Evolutionary conservation across 2,329 filamentous ascomycete species (phyloP).

Genomic region (Neurospora sp.): DNA sequence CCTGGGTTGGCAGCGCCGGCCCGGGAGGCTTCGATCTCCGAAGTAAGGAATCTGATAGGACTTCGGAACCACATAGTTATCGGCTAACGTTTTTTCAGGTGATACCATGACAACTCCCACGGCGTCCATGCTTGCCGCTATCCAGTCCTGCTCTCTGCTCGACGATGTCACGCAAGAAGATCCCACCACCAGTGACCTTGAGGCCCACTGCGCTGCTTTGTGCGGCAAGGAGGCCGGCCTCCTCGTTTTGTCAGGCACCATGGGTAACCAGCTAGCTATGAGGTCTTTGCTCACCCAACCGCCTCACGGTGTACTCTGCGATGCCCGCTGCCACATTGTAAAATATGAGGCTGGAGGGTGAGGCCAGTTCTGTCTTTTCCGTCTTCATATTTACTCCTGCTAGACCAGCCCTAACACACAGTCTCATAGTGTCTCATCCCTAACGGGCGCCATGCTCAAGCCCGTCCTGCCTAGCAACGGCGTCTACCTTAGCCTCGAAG

Average conservation of each 20-base stretch:
- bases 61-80: background rate
- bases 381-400: background rate
- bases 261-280: constrained; percentile 85
- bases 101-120: constrained; percentile 64
- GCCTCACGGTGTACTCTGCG: constrained; percentile 71
- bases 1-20: constrained; percentile 24
- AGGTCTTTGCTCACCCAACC: constrained; percentile 69
- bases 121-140: constrained; percentile 69
- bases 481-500: constrained; percentile 64
- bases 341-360: constrained; percentile 55
- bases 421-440: constrained; percentile 50
- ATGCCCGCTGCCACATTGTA: constrained; percentile 69
- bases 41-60: constrained; percentile 16
- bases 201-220: constrained; percentile 62
- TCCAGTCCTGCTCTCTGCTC: constrained; percentile 62
- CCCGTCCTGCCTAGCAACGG: constrained; percentile 61
- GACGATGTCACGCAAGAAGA: constrained; percentile 84
- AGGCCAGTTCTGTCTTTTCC: constrained; percentile 12
- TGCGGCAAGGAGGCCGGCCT: constrained; percentile 68
- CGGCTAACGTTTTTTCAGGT: constrained; percentile 23
- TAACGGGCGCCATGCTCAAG: constrained; percentile 63
- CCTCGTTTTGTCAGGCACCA: constrained; percentile 81
- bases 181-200: constrained; percentile 64
- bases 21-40: constrained; percentile 23
- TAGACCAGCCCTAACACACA: background rate